Base-by-base conservation (phyloP, 192 early-diverging fungal genomes). In the Backusella psychrophila region DNA sequence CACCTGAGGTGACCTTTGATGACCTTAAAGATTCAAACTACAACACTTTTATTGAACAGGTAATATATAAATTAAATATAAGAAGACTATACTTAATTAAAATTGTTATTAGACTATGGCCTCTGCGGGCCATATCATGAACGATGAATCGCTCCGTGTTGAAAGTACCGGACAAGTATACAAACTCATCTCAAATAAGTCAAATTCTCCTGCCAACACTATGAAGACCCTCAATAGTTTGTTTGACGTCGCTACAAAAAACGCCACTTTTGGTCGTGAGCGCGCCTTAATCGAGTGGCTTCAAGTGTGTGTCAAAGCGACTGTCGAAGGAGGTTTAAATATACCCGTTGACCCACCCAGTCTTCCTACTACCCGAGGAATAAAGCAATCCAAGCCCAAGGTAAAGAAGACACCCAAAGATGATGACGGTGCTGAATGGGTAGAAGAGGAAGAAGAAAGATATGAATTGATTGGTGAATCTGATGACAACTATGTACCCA, bases 231-330 rank as follows among this genome's bases (percentile, higher is more conserved):
- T 83, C 5, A 42, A 77, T 9, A 68, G 66, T 36, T 76, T 83
- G 68, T 77, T 83, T 23, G 72, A 74, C n/a, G 72, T 42, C 1
- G 75, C 78, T 2, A 29, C 34, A 1, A 73, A 74, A 12, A 31
- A 69, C 12, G 76, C 75, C 15, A 19, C 53, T 34, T 59, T 66
- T 41, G 46, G 49, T n/a, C 9, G 38, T 26, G 78, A 83, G 15
- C 53, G 72, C 26, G 69, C 79, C 23, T 39, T 83, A 1, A 49
- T 83, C 1, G 59, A 75, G 65, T 83, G 82, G 82, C 38, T 83
- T 46, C 75, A 74, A 17, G 42, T 76, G 1, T 80, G 78, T 52
- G 78, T 83, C 17, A 33, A 26, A 3, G 36, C 67, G 6, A 75
- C 73, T 14, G 42, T 76, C 11, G 71, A 76, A 67, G 35, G 31